These are phyloP conservation scores for Apiospora saccharicola DNA, from an alignment of 2,329 filamentous ascomycete species.

Conservation along the genomic window DNA sequence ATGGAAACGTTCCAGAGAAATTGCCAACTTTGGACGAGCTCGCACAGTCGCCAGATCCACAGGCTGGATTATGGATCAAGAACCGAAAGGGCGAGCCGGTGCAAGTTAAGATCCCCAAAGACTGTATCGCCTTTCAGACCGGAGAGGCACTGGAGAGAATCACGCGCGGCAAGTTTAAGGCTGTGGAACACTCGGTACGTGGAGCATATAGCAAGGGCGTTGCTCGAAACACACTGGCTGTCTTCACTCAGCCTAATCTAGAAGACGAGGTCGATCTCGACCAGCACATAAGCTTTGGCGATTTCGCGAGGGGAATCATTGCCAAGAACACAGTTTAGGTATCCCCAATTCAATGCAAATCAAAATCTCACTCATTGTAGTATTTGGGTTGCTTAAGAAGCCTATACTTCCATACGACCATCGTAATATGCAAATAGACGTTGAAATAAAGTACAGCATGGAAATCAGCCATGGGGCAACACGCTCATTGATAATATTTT, in stretches of 20 bases:
- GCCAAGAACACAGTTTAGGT: constrained; percentile 63
- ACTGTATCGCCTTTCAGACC: constrained; percentile 95
- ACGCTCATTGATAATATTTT: background rate
- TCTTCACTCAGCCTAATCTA: constrained; percentile 96
- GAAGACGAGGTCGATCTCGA: constrained; percentile 77
- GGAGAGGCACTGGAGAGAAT: constrained; percentile 92
- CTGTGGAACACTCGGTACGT: constrained; percentile 93
- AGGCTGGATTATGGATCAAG: constrained; percentile 91
- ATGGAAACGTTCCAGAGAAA: constrained; percentile 42
- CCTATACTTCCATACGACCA: background rate
- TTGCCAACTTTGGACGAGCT: constrained; percentile 72
- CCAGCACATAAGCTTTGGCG: constrained; percentile 74
- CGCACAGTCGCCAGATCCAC: constrained; percentile 77
- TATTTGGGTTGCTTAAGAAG: background rate
- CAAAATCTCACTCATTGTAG: background rate
- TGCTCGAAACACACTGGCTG: constrained; percentile 87
- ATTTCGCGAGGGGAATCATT: constrained; percentile 72
- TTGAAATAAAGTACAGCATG: background rate
- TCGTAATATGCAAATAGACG: background rate
- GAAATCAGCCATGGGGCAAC: background rate
- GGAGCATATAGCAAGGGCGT: constrained; percentile 71
- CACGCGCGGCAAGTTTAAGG: constrained; percentile 88
- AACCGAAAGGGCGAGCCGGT: constrained; percentile 81
- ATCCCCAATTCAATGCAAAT: background rate
- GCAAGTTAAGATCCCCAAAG: constrained; percentile 91